Percentiles rank a stretch among this genome's conserved stretches.
Conservation (phyloP, 441 rosid genomes). For the Brassica balearica region DNA sequence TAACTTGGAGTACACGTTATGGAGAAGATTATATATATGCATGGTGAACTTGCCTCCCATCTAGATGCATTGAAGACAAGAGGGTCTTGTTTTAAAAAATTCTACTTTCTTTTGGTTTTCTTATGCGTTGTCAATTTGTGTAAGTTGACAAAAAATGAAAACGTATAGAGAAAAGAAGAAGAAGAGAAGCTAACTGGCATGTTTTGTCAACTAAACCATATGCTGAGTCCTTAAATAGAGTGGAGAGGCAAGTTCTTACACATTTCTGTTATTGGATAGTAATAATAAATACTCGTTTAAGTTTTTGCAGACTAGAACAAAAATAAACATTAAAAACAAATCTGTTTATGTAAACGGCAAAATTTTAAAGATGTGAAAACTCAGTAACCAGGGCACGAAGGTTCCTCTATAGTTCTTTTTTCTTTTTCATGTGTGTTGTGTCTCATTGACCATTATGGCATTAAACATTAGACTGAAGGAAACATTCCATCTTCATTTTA, state of each 20-base stretch:
- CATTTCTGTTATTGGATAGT: constrained; percentile 23
- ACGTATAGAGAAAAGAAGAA: constrained; percentile 49
- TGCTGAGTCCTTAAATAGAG: constrained; percentile 60
- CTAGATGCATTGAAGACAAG: constrained; percentile 53
- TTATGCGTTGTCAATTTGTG: constrained; percentile 21
- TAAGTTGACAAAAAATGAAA: constrained; percentile 37
- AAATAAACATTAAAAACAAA: not conserved
- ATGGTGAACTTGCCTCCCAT: constrained; percentile 46
- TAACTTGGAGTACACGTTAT: constrained; percentile 10
- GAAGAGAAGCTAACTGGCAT: constrained; percentile 48
- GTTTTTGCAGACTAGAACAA: constrained; percentile 12
- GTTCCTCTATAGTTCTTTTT: constrained; percentile 21
- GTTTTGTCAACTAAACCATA: constrained; percentile 48
- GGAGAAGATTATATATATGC: not conserved
- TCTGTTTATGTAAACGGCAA: constrained; percentile 15
- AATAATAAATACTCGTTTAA: constrained; percentile 19
- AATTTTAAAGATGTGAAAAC: constrained; percentile 23
- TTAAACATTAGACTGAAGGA: constrained; percentile 18
- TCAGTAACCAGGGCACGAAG: constrained; percentile 29
- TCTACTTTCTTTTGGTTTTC: not conserved
- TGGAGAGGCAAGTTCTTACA: constrained; percentile 31
- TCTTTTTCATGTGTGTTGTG: not conserved
- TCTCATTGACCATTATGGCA: constrained; percentile 26
- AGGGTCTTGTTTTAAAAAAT: constrained; percentile 34
- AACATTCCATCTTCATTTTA: constrained; percentile 20